Conservation (phyloP, 2,329 filamentous ascomycete species). For the Colletotrichum sp. region DNA sequence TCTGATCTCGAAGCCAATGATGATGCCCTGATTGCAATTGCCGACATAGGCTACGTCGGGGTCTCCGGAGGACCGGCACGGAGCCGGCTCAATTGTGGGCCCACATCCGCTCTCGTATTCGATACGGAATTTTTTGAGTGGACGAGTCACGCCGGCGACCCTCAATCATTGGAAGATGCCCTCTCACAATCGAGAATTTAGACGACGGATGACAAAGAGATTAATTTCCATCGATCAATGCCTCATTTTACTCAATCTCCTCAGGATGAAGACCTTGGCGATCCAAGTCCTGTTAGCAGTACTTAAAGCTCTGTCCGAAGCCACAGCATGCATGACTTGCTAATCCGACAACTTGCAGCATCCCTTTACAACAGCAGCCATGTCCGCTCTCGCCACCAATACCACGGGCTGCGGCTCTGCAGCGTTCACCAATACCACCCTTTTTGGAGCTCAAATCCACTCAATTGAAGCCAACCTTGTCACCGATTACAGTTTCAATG, state of each 20-base stretch:
- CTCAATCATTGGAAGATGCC: neutral
- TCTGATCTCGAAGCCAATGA: neutral
- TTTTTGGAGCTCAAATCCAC: neutral
- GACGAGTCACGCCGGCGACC: neutral
- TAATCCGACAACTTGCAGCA: neutral
- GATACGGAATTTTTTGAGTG: neutral
- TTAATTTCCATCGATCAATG: neutral
- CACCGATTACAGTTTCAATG: neutral
- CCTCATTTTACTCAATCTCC: accelerated
- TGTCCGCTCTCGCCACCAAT: neutral
- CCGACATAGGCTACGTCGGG: neutral
- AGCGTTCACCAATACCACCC: neutral
- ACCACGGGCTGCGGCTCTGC: neutral
- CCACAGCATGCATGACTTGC: neutral
- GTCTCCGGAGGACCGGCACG: neutral
- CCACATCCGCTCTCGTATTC: neutral
- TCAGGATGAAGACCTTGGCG: neutral
- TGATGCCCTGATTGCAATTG: accelerated
- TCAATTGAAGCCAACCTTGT: neutral
- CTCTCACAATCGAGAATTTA: neutral
- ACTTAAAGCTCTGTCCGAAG: neutral
- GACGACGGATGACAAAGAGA: neutral
- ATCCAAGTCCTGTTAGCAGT: accelerated
- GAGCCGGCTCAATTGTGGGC: neutral
- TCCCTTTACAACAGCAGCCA: neutral